Conservation (phyloP, 176 grass and related monocot genomes). For the Stipa capillata region DNA sequence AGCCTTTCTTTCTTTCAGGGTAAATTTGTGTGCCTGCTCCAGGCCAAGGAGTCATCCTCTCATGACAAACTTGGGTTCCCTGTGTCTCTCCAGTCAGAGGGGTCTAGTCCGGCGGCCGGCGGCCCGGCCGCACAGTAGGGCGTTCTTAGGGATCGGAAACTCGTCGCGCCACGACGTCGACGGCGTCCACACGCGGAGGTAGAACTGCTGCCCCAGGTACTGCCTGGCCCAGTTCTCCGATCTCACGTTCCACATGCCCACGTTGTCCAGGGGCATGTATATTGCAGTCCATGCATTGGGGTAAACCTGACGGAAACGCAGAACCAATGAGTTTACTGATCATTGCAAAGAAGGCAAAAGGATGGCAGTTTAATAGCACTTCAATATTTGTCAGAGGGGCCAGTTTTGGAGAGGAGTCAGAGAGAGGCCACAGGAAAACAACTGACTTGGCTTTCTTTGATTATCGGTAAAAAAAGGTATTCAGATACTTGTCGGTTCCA, state of each 20-base stretch:
- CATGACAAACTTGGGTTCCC: constrained; percentile 35
- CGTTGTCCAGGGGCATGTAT: constrained; percentile 92
- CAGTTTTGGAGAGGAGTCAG: too few species aligned
- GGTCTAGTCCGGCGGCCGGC: constrained; percentile 61
- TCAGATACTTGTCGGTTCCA: not conserved
- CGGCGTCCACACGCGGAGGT: constrained; percentile 73
- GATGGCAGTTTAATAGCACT: not conserved
- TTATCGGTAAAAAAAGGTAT: not conserved
- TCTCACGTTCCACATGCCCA: constrained; percentile 84
- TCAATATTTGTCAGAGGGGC: too few species aligned
- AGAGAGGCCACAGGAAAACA: too few species aligned
- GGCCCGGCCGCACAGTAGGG: constrained; percentile 77
- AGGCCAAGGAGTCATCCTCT: constrained; percentile 49
- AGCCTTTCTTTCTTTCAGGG: not conserved
- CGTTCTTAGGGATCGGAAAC: constrained; percentile 79
- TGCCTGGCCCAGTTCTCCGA: constrained; percentile 82
- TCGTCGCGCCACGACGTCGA: constrained; percentile 81
- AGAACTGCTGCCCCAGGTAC: constrained; percentile 91
- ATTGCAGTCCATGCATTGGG: constrained; percentile 79
- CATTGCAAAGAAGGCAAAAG: not conserved
- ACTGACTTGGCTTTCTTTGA: not conserved
- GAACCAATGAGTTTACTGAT: not conserved
- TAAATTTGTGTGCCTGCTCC: not conserved
- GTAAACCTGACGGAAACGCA: constrained; percentile 60
- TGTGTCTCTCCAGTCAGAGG: constrained; percentile 15